Base-by-base conservation (phyloP, 2,329 filamentous ascomycete genomes). In the Ophiocordyceps camponoti-leonardi region DNA sequence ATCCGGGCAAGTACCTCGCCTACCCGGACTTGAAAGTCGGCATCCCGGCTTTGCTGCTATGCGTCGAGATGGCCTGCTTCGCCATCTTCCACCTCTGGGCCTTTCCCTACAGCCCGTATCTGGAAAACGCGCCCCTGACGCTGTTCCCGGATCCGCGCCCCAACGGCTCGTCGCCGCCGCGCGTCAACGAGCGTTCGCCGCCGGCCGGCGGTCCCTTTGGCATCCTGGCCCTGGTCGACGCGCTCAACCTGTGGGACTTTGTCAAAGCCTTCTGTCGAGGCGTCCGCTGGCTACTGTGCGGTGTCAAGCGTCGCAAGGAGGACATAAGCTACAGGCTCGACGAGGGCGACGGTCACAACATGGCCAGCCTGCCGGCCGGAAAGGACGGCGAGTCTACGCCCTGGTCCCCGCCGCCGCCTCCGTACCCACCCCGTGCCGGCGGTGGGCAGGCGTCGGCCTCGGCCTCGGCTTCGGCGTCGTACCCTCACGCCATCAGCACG, bases 11-110 rank as follows among this genome's bases (percentile, higher is more conserved):
- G 1, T 70, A 72, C 31, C 62, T 94, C 13, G 75, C 77, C 30
- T 80, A 80, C 40, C 79, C 80, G 1, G 86, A 94, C 58, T 70
- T 93, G 54, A 83, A 85, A 57, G 77, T 92, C 42, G 85, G 85
- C 45, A 81, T 94, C 26, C 85, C 86, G 0, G 79, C 79, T 26
- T 65, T 90, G 44, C 67, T 93, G 12, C 75, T 92, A 22, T 88
- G 83, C 56, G 67, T 92, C 39, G 86, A 94, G 62, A 94, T 94
- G 86, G 77, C 83, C 10, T 65, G 84, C 28, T 93, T 94, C 55
- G 69, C 83, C 18, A 56, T 87, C 41, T 63, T 94, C 45, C 86
- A 94, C 59, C 63, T 92, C 16, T 93, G 80, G 69, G 84, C 87
- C 2, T 94, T 92, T 57, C 74, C 83, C 1, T 92, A 81, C 69